Evolutionary conservation across 768 basidiomycete genomes (phyloP), one percentile per base, ranked within the genome.

Genomic region (Strobilomyces dryophilus): DNA sequence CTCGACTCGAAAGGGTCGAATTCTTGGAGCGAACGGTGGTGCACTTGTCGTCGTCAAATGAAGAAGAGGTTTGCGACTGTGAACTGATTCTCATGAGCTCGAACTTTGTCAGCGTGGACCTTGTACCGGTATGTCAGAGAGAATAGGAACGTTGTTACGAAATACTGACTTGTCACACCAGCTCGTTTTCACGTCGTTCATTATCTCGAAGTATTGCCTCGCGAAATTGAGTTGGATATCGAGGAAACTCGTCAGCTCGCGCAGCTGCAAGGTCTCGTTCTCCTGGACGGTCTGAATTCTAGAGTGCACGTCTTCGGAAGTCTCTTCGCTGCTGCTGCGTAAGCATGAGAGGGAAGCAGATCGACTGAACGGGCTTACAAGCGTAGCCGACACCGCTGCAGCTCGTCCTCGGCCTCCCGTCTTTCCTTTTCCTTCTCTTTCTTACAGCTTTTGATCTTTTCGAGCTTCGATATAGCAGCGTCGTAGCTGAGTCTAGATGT

Each of bases 221-320:
- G 84, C 85, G 60, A 84, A 95, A 47, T 83, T 82, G 43, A 87
- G 69, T 60, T 95, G 86, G 11, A 81, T 70, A 45, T 93, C 85
- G 32, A 97, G 72, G 62, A 95, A 81, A 5, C 72, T 68, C 4
- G 82, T 81, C 31, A 97, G 74, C 37, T 88, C 90, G 32, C 79
- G 80, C 6, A 89, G 73, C 59, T 92, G 88, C 27, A 75, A 71
- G 26, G 81, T 74, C 63, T 95, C 92, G 47, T 85, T 83, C 56
- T 91, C 85, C 63, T 92, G 89, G 45, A 97, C 87, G 0, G 76
- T 78, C 46, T 81, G 79, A 78, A 95, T 91, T 35, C 88, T 82
- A 3, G 78, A 78, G n/a, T 83, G 86, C 1, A 95, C 80, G 56
- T 95, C 91, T 64, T 93, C 88, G 9, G 83, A 79, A 0, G 87